Evolutionary conservation across 805 yeast species (phyloP), one percentile per base, ranked within the genome.

Genomic region (Barnettozyma californica): DNA sequence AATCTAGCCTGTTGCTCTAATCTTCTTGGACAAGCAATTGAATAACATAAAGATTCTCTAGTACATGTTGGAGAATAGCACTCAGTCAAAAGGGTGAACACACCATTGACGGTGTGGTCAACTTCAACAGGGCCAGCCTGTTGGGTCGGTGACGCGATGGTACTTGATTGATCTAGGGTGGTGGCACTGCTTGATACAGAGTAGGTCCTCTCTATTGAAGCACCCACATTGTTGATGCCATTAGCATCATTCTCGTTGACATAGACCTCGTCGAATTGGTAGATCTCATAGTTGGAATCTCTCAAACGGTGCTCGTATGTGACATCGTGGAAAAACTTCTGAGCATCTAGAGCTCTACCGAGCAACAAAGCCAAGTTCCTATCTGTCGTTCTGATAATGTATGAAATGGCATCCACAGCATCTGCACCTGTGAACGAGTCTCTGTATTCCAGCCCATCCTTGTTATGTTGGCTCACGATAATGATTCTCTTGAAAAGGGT

Each of bases 21-120:
- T 53, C 98, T 77, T 56, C 97, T 78, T 14, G 99, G 99, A 68
- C 99, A 94, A 11, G 97, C 95, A 57, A 94, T 91, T 39, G 96
- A 87, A 67, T 94, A 94, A 68, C 99, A 94, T 36, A 92, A 70
- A 31, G 80, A 74, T 59, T 88, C 95, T 45, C 95, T 74, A 5
- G 96, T 83, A 68, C 99, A 94, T 0, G 99, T 94, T 31, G 99
- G 96, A 0, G 97, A 90, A 62, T 94, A 94, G 68, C 99, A 94
- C 61, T 91, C 96, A 0, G 97, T 87, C 53, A 94, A 71, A 39
- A 92, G 70, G 1, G 97, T 92, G 61, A 92, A 94, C 4, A 94
- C 96, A 57, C 99, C 99, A 65, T 87, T 87, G 10, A 89, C 90
- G 4, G 50, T 57, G 46, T 60, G 67, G 38, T 59, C 55, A 23